Base-by-base conservation (phyloP, 345 rosid genomes). In the Gossypium bickii region DNA sequence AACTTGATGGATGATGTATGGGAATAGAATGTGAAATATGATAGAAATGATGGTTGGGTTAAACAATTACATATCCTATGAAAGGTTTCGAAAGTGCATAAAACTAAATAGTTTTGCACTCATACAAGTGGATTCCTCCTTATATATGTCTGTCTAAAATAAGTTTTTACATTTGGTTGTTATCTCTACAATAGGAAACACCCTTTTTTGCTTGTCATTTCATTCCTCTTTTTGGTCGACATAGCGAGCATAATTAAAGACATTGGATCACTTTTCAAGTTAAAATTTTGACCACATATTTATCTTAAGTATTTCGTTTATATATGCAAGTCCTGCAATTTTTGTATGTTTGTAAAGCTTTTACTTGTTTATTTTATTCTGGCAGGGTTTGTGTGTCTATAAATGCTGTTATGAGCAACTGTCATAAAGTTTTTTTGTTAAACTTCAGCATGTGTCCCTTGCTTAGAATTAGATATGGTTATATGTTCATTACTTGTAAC, bases 401-500 rank as follows among this genome's bases (percentile, higher is more conserved):
- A 22, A 22, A 22, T 22, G 22, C 22, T 22, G 22, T 22, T 22
- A 22, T 22, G 22, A 22, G 22, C 22, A 22, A 22, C 22, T 22
- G 22, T 22, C 22, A 22, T 0, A 22, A 22, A 22, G 22, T 22
- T 22, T 22, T 22, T 22, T 68, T 18, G 38, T n/a, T 18, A 57
- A 18, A 65, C 65, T 76, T 66, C 45, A 16, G 69, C 7, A 59
- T 17, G 59, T 45, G 66, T 3, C 51, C 10, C 53, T 75, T 10
- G 13, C 65, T 70, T 67, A 10, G 44, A 53, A 16, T 70, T 67
- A 5, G 25, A 55, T 55, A 63, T 29, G 59, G 17, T 51, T 72
- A 18, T 75, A 6, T 75, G 65, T 53, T 47, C 57, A 25, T 66
- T 71, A 15, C 41, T 70, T 73, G 20, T 78, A 12, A 45, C 56